These are phyloP conservation scores for Colletotrichum sp. DNA, from an alignment of 2,329 filamentous ascomycete genomes.

Conservation along the genomic window DNA sequence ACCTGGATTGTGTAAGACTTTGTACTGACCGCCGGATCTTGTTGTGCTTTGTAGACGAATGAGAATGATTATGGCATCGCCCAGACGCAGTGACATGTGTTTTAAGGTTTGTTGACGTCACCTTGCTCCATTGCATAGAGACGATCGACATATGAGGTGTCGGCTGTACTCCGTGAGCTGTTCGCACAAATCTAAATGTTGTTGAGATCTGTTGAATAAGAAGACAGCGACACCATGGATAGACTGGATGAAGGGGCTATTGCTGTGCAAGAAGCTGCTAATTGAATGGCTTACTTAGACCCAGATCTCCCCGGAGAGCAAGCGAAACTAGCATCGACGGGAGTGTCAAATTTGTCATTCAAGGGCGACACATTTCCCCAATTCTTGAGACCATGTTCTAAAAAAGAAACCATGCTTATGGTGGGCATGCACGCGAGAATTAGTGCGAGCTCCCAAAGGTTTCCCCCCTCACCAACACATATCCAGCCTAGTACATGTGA, in stretches of 20 bases:
- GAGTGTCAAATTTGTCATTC: not conserved
- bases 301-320: not conserved
- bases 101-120: not conserved
- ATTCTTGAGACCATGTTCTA: not conserved
- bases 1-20: not conserved
- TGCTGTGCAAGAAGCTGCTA: not conserved
- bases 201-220: not conserved
- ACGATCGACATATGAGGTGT: not conserved
- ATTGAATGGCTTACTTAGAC: not conserved
- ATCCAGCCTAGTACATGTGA: not conserved
- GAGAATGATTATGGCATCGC: not conserved
- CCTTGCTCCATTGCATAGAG: not conserved
- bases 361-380: not conserved
- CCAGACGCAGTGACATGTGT: not conserved
- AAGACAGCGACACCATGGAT: fast-evolving
- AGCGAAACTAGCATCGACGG: not conserved
- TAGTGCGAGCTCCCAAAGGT: not conserved
- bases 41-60: not conserved
- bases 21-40: not conserved
- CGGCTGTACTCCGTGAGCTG: not conserved
- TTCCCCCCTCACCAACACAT: not conserved
- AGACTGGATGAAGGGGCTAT: not conserved
- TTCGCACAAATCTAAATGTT: not conserved
- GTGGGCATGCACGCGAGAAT: not conserved
- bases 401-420: not conserved